Evolutionary conservation across 2,329 filamentous ascomycete species (phyloP), one percentile per base, ranked within the genome.

Genomic region (Alternaria triticimaculans): DNA sequence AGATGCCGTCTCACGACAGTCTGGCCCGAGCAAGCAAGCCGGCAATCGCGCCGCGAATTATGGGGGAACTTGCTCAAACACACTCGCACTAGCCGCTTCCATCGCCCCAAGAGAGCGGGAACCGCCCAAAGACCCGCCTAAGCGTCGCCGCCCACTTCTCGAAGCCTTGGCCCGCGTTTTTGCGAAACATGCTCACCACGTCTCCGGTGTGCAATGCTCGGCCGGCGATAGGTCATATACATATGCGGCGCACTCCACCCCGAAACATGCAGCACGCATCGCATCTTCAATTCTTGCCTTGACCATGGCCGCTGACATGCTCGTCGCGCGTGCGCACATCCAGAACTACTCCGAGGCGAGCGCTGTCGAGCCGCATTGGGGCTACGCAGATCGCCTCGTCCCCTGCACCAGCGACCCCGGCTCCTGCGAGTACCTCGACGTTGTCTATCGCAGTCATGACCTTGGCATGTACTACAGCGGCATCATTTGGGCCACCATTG

Each of bases 381-480:
- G 85, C 1, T 89, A 89, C 71, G 78, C 81, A 3, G 80, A 81
- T 56, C 83, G 87, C 20, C 80, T 84, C 2, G 55, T 88, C 1
- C 88, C 87, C 23, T 90, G 88, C 73, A 85, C 82, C 23, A 88
- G 84, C 64, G 87, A 89, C 74, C 71, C 80, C 0, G 87, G 87
- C 2, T 86, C 85, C 6, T 90, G 88, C 72, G 83, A 78, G 37
- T 90, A 90, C 72, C 80, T 88, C 26, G 85, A 87, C 68, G 80
- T 80, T 5, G 85, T 88, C 12, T 89, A 88, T 68, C 78, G 79
- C 57, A 82, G 81, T 64, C 87, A 88, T 71, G 85, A 86, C 68
- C 61, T 83, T 4, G 84, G 83, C 4, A 87, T 88, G 82, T 76
- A 85, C 3, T 88, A 88, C 73, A 84, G 81, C 0, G 85, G 84